Conservation (phyloP, 1,284 basidiomycete species). For the Amylostereum chailletii region DNA sequence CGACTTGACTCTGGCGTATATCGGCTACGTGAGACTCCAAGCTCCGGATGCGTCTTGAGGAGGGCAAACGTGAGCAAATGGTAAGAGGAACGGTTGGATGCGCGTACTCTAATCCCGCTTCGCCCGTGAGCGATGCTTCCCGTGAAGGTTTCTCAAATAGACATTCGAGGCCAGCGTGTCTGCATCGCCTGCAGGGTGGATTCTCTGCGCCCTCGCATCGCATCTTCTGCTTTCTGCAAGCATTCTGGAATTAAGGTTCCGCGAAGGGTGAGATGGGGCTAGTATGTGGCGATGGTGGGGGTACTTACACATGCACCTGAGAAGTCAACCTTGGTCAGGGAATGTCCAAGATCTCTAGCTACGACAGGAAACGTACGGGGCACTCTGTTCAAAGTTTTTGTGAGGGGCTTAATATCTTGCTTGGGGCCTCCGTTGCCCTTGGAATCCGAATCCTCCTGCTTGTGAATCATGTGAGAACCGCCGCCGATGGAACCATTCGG, state of each 20-base stretch:
- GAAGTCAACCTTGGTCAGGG: slow-evolving; percentile 7
- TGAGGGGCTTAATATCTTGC: slow-evolving; percentile 56
- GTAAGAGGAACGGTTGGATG: slow-evolving; percentile 5
- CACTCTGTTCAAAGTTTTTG: slow-evolving; percentile 73
- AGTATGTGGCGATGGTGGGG: not conserved
- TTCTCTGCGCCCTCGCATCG: slow-evolving; percentile 85
- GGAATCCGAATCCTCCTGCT: slow-evolving; percentile 32
- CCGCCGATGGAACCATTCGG: slow-evolving; percentile 16
- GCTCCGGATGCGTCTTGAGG: slow-evolving; percentile 70
- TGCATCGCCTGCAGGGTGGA: slow-evolving; percentile 84
- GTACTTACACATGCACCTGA: slow-evolving; percentile 69
- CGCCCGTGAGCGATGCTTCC: slow-evolving; percentile 76
- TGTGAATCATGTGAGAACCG: slow-evolving; percentile 21
- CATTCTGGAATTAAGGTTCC: slow-evolving; percentile 8
- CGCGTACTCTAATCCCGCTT: slow-evolving; percentile 80
- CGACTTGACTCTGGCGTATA: slow-evolving; percentile 57
- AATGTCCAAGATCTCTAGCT: slow-evolving; percentile 13
- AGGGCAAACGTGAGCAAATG: slow-evolving; percentile 10
- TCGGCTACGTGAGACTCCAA: slow-evolving; percentile 79
- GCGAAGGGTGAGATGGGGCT: too few relatives aligned
- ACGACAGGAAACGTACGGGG: slow-evolving; percentile 49
- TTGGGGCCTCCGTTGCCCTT: slow-evolving; percentile 28
- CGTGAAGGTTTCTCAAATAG: slow-evolving; percentile 85
- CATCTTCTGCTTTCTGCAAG: slow-evolving; percentile 64
- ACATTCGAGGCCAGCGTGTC: slow-evolving; percentile 78